These are phyloP conservation scores for Fragaria ananassa DNA, from an alignment of 306 rosid genomes.

Conservation along the genomic window DNA sequence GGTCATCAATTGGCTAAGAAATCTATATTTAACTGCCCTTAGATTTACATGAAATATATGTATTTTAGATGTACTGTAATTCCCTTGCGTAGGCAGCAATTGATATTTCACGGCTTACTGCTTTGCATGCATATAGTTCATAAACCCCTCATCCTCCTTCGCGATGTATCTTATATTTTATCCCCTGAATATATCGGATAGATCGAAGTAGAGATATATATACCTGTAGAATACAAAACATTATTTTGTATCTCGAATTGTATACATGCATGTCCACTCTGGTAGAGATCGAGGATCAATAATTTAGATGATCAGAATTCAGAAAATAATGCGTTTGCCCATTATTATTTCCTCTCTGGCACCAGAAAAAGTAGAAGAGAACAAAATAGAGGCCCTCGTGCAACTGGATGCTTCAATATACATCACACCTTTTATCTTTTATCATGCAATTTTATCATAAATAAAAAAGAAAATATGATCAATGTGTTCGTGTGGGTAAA, in stretches of 20 bases:
- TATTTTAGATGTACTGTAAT: neutral
- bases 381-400: constrained; percentile 98
- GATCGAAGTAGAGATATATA: neutral
- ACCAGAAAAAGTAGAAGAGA: constrained; percentile 38
- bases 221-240: neutral
- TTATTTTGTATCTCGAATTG: neutral
- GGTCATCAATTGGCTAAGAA: too few relatives aligned
- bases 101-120: neutral
- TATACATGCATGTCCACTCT: constrained; percentile 10
- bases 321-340: constrained; percentile 31
- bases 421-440: constrained; percentile 53
- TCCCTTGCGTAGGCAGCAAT: neutral
- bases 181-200: neutral
- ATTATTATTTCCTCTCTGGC: constrained; percentile 42
- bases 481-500: constrained; percentile 51
- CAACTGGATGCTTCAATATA: constrained; percentile 57
- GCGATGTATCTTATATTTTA: neutral
- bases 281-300: constrained; percentile 28
- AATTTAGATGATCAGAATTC: constrained; percentile 24
- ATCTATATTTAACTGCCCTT: too few relatives aligned
- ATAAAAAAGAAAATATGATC: constrained; percentile 20
- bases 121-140: neutral
- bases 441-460: neutral
- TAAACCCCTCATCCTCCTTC: neutral
- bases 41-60: neutral